Base-by-base conservation (phyloP, 345 rosid species). In the Salix koriyanagi region DNA sequence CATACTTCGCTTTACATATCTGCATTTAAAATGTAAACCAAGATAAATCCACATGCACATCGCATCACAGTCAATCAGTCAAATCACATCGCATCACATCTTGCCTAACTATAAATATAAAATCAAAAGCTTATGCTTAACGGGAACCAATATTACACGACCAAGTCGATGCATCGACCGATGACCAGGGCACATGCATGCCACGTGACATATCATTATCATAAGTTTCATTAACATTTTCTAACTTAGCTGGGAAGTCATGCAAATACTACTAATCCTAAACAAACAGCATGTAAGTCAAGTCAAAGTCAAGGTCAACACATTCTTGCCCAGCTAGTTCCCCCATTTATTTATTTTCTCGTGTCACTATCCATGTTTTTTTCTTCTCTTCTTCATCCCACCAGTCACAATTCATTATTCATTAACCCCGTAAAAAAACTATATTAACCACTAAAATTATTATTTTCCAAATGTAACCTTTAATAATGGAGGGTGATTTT, bases 1-100 rank as follows among this genome's bases (percentile, higher is more conserved):
- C 91, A 75, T 91, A 94, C 89, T 88, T 91, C 34, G 92, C 92
- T 69, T 87, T 88, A 67, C 98, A 94, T 18, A 84, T 83, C 98
- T 94, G 90, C 78, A 82, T 76, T 58, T 60, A 62, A 39, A 71
- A 67, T 32, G 61, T 5, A 32, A 28, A 39, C 48, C 26, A 26
- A 21, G 14, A 21, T 74, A 5, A 28, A 52, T 48, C 37, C 34
- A 7, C 2, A 65, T 14, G 26, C 12, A 71, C 68, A 68, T 73
- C 1, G 54, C 41, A 61, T 28, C 15, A 25, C 10, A 7, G 65
- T 18, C 25, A 1, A 6, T 0, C 34, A 21, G 36, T 30, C 25
- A n/a, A 76, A 1, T 9, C 0, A 75, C 30, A 18, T 50, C 0
- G 72, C 32, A 18, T 50, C n/a, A 50, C 50, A 50, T 18, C 4